phyloP scores from a whole-genome alignment of 352 stramenopile genomes.

The Phytophthora europaea region DNA sequence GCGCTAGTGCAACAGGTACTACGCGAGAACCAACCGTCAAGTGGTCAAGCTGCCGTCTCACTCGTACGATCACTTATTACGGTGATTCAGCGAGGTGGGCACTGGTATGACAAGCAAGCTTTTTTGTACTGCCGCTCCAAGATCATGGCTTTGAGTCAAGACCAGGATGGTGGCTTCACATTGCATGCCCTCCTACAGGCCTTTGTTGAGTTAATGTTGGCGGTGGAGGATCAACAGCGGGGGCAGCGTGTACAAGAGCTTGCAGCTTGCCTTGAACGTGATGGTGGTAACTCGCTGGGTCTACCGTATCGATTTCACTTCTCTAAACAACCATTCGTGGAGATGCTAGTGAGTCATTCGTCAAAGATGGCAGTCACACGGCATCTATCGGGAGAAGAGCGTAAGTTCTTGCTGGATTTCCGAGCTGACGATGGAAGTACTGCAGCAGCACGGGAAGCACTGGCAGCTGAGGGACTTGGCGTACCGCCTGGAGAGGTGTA shows the following conservation, averaged over 20 bases:
- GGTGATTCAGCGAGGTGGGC: conserved; percentile 66
- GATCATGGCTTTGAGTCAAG: conserved; percentile 86
- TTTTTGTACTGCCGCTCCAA: conserved; percentile 88
- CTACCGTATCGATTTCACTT: conserved; percentile 86
- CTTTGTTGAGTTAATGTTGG: conserved; percentile 86
- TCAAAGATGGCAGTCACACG: conserved; percentile 83
- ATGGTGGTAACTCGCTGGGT: conserved; percentile 54
- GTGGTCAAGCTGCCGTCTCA: conserved; percentile 60
- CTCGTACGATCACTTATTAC: conserved; percentile 77
- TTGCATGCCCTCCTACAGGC: conserved; percentile 79
- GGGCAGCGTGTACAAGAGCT: conserved; percentile 60
- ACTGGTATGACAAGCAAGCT: conserved; percentile 77
- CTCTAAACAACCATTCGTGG: conserved; percentile 62
- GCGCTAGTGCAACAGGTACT: conserved; percentile 80
- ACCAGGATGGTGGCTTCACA: conserved; percentile 84
- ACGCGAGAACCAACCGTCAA: conserved; percentile 64
- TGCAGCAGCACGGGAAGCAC: conserved; percentile 17
- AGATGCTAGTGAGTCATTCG: conserved; percentile 86
- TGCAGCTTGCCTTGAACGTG: conserved; percentile 59
- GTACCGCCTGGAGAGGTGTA: conserved; percentile 38
- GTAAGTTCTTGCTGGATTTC: conserved; percentile 81
- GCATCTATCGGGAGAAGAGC: conserved; percentile 80
- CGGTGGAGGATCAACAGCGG: conserved; percentile 82
- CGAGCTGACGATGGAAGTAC: conserved; percentile 50
- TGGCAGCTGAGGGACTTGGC: conserved; percentile 32